A percentile compares a stretch with the other conserved stretches of the same genome.
These are phyloP conservation scores for Cyclocybe cylindracea DNA, from an alignment of 768 basidiomycete genomes.

Conservation along the genomic window DNA sequence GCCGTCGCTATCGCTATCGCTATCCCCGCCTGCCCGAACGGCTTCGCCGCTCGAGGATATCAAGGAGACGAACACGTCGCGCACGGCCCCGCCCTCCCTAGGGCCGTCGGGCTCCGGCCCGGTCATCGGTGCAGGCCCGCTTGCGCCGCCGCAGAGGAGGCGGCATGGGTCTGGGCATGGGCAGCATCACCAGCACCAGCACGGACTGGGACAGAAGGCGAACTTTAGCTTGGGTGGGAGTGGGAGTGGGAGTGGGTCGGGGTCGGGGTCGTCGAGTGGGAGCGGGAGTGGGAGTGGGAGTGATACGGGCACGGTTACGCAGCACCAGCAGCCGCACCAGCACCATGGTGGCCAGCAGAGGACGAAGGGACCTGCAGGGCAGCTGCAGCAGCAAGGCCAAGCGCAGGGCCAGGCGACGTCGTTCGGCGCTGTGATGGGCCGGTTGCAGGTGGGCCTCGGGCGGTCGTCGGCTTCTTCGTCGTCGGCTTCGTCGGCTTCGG, in stretches of 20 bases:
- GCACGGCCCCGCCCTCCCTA: constrained; percentile 1
- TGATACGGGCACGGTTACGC: constrained; percentile 5
- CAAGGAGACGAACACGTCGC: constrained; percentile 25
- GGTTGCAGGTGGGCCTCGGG: too few species aligned
- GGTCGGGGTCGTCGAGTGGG: constrained; percentile 13
- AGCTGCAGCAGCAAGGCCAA: too few species aligned
- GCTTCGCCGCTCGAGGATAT: constrained; percentile 19
- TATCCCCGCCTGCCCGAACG: constrained; percentile 1
- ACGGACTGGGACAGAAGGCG: neutral
- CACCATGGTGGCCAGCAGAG: constrained; percentile 2
- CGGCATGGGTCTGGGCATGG: too few species aligned
- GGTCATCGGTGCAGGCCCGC: neutral
- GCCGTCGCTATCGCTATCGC: neutral
- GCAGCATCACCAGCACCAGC: neutral
- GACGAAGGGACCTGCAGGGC: constrained; percentile 1
- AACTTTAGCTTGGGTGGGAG: constrained; percentile 10
- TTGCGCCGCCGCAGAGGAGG: constrained; percentile 8
- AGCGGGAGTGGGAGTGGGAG: constrained; percentile 19
- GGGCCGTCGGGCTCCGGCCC: neutral
- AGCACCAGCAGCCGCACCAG: neutral
- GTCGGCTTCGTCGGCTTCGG: neutral
- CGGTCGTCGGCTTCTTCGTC: too few species aligned
- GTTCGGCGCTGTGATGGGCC: neutral
- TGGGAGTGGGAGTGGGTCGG: constrained; percentile 1
- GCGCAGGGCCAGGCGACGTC: too few species aligned